Conservation (phyloP, 108 stramenopile genomes). For the Fragilaria crotonensis region DNA sequence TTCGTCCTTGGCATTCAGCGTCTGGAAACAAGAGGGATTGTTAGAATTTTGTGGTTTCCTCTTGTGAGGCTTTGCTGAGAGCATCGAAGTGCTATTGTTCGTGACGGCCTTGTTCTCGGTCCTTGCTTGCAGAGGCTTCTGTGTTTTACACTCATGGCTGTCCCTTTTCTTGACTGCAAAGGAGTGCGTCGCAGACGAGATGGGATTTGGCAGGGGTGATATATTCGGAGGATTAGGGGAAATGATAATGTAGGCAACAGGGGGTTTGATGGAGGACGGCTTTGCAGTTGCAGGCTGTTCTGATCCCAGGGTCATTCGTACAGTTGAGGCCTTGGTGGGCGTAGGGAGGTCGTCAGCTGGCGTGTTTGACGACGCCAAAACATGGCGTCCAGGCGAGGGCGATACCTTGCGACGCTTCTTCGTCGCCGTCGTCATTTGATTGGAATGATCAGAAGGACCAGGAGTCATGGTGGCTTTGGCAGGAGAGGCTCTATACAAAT, state of each 20-base stretch:
- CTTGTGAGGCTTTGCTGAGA: background rate
- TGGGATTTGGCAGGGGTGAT: background rate
- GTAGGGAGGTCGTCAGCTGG: background rate
- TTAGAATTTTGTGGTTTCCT: background rate
- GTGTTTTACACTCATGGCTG: too few relatives aligned
- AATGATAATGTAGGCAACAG: background rate
- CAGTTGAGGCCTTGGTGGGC: background rate
- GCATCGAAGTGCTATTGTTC: background rate
- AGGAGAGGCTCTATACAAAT: constrained; percentile 12
- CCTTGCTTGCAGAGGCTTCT: too few relatives aligned
- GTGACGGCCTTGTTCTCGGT: background rate
- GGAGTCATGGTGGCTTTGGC: too few relatives aligned
- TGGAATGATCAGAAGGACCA: too few relatives aligned
- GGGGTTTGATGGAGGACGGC: background rate
- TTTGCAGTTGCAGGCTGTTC: background rate
- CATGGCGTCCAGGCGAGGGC: background rate
- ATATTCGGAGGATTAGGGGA: background rate
- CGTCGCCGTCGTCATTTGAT: background rate
- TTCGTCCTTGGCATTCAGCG: background rate
- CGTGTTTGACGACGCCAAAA: background rate
- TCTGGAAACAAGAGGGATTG: background rate
- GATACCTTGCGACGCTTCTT: constrained; percentile 1
- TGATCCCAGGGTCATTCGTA: too few relatives aligned
- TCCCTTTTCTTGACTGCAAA: too few relatives aligned
- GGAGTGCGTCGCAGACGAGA: too few relatives aligned